phyloP scores from a whole-genome alignment of 768 basidiomycete genomes.

The Agaricus subrufescens region DNA sequence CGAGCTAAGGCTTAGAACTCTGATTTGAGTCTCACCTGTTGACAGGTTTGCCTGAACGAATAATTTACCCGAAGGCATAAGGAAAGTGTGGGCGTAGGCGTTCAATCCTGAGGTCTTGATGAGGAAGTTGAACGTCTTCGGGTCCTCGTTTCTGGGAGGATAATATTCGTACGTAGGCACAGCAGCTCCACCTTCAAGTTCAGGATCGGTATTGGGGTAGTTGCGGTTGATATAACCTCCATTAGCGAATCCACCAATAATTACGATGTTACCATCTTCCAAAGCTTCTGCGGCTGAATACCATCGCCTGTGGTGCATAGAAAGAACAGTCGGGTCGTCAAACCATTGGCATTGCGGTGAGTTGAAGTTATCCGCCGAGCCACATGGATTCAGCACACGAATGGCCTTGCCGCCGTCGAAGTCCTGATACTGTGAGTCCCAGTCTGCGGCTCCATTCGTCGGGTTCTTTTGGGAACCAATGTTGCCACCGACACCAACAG shows the following conservation, averaged over 20 bases:
- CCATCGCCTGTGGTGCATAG: slow-evolving; percentile 71
- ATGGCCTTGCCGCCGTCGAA: slow-evolving; percentile 79
- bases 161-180: slow-evolving; percentile 85
- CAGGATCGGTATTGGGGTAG: slow-evolving; percentile 62
- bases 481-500: slow-evolving; percentile 61
- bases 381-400: slow-evolving; percentile 79
- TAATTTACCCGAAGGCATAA: slow-evolving; percentile 74
- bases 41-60: slow-evolving; percentile 82
- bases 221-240: slow-evolving; percentile 82
- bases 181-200: slow-evolving; percentile 59
- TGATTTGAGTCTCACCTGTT: slow-evolving; percentile 44
- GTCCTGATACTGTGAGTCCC: slow-evolving; percentile 68
- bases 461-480: slow-evolving; percentile 47
- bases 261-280: slow-evolving; percentile 69
- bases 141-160: slow-evolving; percentile 49
- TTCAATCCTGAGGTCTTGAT: slow-evolving; percentile 71
- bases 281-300: slow-evolving; percentile 74
- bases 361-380: slow-evolving; percentile 37
- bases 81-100: slow-evolving; percentile 68
- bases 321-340: slow-evolving; percentile 55
- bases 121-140: slow-evolving; percentile 62
- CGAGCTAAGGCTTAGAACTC: neutral
- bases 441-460: slow-evolving; percentile 41
- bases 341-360: slow-evolving; percentile 63
- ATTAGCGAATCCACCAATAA: slow-evolving; percentile 78